Percentiles rank a stretch among this genome's conserved stretches.
Evolutionary conservation across 225 moss, liverwort and hornwort species (phyloP).

Genomic region (Pleurozium schreberi): DNA sequence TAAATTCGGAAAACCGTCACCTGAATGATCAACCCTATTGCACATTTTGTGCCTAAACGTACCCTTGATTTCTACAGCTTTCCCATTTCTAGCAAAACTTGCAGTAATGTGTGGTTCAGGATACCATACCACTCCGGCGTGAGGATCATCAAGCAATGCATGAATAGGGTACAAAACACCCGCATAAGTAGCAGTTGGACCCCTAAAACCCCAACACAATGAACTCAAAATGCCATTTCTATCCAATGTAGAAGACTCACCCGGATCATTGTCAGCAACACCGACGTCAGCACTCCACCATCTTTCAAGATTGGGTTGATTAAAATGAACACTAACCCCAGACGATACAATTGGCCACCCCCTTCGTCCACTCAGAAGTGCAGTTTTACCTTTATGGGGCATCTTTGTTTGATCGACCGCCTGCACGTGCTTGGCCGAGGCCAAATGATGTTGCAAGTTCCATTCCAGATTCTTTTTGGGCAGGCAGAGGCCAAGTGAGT

Average conservation of each 20-base stretch:
- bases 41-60: background rate
- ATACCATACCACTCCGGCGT: background rate
- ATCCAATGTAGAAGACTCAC: background rate
- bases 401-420: background rate
- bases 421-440: background rate
- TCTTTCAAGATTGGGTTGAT: background rate
- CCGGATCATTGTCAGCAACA: accelerated
- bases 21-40: background rate
- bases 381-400: no score
- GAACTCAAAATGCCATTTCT: background rate
- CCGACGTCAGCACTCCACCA: background rate
- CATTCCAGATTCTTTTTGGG: background rate
- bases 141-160: background rate
- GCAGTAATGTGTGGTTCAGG: background rate
- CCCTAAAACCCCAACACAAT: background rate
- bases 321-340: background rate
- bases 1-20: no score
- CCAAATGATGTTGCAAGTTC: background rate
- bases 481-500: background rate
- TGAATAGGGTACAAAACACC: background rate
- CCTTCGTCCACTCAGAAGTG: background rate
- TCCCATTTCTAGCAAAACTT: background rate
- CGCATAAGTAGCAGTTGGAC: background rate
- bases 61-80: background rate
- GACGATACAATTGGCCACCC: no score